A percentile compares a stretch with the other conserved stretches of the same genome.
These are phyloP conservation scores for Aspergillus tamarii DNA, from an alignment of 2,329 filamentous ascomycete species.

Conservation along the genomic window DNA sequence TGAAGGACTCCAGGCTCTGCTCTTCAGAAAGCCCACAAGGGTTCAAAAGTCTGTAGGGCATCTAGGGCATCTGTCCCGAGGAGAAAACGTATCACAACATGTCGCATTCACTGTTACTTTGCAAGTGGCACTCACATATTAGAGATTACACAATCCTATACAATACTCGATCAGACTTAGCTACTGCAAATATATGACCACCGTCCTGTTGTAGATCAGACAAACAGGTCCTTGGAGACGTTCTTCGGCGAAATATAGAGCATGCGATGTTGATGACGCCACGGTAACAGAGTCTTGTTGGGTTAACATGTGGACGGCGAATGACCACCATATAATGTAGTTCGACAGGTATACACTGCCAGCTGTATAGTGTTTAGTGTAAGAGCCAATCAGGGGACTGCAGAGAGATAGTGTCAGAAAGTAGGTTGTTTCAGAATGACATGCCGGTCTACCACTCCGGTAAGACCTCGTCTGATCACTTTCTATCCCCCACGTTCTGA, in stretches of 20 bases:
- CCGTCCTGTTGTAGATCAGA: not conserved
- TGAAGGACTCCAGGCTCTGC: not conserved
- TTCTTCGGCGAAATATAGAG: not conserved
- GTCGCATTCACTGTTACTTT: not conserved
- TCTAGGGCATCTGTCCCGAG: not conserved
- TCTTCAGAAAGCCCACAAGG: not conserved
- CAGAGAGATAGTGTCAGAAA: not conserved
- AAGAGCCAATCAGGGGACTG: not conserved
- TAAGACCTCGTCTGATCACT: slow-evolving; percentile 3
- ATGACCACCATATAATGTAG: not conserved
- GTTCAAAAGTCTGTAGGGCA: not conserved
- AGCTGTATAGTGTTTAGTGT: not conserved
- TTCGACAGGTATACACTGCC: not conserved
- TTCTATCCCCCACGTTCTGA: slow-evolving; percentile 5
- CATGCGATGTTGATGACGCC: not conserved
- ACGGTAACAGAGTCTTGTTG: not conserved
- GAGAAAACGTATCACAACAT: not conserved
- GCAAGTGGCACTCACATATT: not conserved
- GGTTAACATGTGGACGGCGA: not conserved
- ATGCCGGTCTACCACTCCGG: not conserved
- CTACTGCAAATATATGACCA: not conserved
- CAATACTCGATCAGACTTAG: not conserved
- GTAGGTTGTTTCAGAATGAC: slow-evolving; percentile 2
- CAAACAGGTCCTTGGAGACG: not conserved
- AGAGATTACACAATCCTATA: not conserved